Evolutionary conservation across 2,329 filamentous ascomycete genomes (phyloP), one percentile per base, ranked within the genome.

Genomic region (Fusarium siculi): DNA sequence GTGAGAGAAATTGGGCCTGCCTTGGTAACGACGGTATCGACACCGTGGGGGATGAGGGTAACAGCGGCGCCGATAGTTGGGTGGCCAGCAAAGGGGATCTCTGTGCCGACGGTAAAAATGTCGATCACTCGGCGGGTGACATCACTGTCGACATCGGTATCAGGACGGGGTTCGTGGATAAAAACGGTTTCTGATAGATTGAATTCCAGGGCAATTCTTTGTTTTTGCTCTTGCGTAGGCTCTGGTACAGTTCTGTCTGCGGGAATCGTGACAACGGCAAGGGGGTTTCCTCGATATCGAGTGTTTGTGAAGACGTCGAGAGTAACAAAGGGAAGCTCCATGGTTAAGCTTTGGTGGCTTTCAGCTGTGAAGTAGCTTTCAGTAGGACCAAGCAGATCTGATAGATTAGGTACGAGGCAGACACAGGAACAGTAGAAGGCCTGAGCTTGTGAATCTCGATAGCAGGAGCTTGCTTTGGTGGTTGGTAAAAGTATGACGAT

Each of bases 111-210:
- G 39, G 88, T 88, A 82, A 91, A 92, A 74, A 92, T 92, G 79
- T 91, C 87, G 72, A 91, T 84, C 59, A 80, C 80, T 47, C 86
- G 80, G 53, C 63, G 60, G 69, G 67, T 82, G 76, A 60, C 79
- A 66, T 73, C 72, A 75, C 61, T 66, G 52, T 69, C 78, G 18
- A 73, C 70, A 53, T 82, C 80, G 34, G 80, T 70, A 52, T 82
- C 80, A 34, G 80, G 74, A 44, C 57, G 53, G 53, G 79, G 70
- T 54, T 87, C 85, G 80, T 91, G 88, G 39, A 91, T 80, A 76
- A 92, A 92, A 52, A 90, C 87, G 1, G 89, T 91, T 79, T 91
- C 89, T 56, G 88, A 90, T 75, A 90, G 87, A 80, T 90, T 90
- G 82, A 92, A 91, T 80, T 92, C 90, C 63, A 84, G 82, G 47